These are phyloP conservation scores for Colletotrichum noveboracense DNA, from an alignment of 2,329 filamentous ascomycete genomes.

Conservation along the genomic window DNA sequence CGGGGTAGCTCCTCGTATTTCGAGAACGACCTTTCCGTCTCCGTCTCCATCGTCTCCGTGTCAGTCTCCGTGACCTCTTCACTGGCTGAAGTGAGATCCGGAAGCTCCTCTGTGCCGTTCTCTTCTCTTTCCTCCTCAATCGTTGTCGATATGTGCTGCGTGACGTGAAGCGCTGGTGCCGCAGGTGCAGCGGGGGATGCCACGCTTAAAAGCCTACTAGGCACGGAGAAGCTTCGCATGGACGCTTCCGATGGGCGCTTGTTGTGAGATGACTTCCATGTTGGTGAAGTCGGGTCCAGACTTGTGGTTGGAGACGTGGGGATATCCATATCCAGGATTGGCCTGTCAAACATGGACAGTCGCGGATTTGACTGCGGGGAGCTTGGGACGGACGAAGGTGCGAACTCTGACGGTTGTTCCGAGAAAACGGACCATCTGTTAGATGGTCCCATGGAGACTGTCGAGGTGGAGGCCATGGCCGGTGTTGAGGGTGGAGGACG, in stretches of 20 bases:
- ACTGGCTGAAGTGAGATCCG: slow-evolving; percentile 28
- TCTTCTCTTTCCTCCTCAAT: slow-evolving; percentile 27
- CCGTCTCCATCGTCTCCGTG: slow-evolving; percentile 34
- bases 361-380: slow-evolving; percentile 80
- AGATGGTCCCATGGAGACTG: slow-evolving; percentile 42
- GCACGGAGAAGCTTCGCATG: slow-evolving; percentile 19
- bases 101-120: slow-evolving; percentile 39
- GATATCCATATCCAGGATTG: slow-evolving; percentile 70
- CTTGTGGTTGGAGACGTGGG: slow-evolving; percentile 85
- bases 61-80: slow-evolving; percentile 40
- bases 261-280: slow-evolving; percentile 55
- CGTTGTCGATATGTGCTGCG: slow-evolving; percentile 3
- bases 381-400: slow-evolving; percentile 76
- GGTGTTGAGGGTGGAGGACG: slow-evolving; percentile 45
- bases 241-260: slow-evolving; percentile 65
- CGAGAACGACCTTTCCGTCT: slow-evolving; percentile 32
- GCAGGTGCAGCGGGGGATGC: slow-evolving; percentile 16
- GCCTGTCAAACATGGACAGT: slow-evolving; percentile 78
- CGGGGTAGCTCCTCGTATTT: slow-evolving; percentile 42
- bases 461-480: slow-evolving; percentile 52
- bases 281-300: slow-evolving; percentile 69
- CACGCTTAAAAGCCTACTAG: slow-evolving; percentile 28
- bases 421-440: slow-evolving; percentile 71
- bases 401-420: slow-evolving; percentile 66
- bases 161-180: slow-evolving; percentile 28